Evolutionary conservation across 148 eudicot genomes (phyloP).

Genomic region (Suaeda aralocaspica): DNA sequence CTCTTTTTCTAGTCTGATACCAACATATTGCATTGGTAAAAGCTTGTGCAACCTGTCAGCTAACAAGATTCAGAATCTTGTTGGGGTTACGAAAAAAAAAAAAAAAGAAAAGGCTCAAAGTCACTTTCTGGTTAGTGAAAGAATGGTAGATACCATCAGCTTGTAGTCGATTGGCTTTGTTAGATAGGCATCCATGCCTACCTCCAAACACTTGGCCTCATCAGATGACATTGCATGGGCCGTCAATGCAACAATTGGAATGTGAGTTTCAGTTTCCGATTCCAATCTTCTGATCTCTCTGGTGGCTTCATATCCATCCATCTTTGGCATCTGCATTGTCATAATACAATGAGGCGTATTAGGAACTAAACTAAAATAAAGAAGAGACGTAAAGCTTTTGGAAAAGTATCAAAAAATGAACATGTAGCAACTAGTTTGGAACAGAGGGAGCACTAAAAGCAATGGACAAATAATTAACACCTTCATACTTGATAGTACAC

Average conservation of each 20-base stretch:
- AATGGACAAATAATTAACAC: no score
- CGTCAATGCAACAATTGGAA: slow-evolving; percentile 89
- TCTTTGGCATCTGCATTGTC: slow-evolving; percentile 86
- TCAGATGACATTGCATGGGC: slow-evolving; percentile 98
- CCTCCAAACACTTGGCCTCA: slow-evolving; percentile 86
- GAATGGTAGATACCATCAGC: slow-evolving; percentile 82
- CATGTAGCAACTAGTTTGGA: neutral
- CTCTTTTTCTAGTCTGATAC: neutral
- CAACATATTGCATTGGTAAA: neutral
- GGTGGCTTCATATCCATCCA: slow-evolving; percentile 99
- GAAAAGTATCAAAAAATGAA: no score
- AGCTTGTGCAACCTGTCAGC: slow-evolving; percentile 16
- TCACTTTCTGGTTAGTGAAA: slow-evolving; percentile 54
- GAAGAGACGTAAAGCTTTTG: no score
- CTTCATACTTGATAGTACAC: no score
- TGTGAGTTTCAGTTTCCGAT: slow-evolving; percentile 42
- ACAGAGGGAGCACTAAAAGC: neutral
- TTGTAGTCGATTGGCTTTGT: slow-evolving; percentile 89
- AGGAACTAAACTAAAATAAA: no score
- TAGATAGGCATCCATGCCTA: slow-evolving; percentile 97
- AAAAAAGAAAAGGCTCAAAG: slow-evolving; percentile 2
- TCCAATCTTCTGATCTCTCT: slow-evolving; percentile 72
- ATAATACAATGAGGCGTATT: neutral
- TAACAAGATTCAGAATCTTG: no score
- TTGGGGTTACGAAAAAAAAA: no score